Percentiles rank a stretch among this genome's conserved stretches.
These are phyloP conservation scores for Rhodosporidiobolus odoratus DNA, from an alignment of 768 basidiomycete genomes.

Conservation along the genomic window DNA sequence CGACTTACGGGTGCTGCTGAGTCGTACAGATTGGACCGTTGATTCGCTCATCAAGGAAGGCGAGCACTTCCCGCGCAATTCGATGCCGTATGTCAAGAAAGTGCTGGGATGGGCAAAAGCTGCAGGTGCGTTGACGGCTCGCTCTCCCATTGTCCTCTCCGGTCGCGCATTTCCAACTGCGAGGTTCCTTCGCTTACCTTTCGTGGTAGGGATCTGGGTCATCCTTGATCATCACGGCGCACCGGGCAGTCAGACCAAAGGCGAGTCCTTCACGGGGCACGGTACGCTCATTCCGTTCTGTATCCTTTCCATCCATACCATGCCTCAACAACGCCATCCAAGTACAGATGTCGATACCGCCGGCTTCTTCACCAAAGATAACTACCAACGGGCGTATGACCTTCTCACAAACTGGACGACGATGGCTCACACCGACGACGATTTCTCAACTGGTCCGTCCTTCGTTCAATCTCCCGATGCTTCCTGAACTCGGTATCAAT, in stretches of 20 bases:
- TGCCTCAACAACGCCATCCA: not conserved
- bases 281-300: not conserved
- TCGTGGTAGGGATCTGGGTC: slow-evolving; percentile 4
- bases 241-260: not conserved
- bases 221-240: slow-evolving; percentile 23
- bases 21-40: slow-evolving; percentile 17
- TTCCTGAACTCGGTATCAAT: no score
- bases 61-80: slow-evolving; percentile 11
- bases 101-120: slow-evolving; percentile 14
- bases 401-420: slow-evolving; percentile 20
- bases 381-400: slow-evolving; percentile 15
- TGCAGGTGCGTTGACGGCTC: not conserved
- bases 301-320: no score
- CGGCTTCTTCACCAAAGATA: not conserved
- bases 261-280: slow-evolving; percentile 12
- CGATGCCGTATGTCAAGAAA: slow-evolving; percentile 12
- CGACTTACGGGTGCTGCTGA: not conserved
- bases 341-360: not conserved
- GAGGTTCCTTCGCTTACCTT: no score
- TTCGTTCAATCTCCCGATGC: no score
- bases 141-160: not conserved
- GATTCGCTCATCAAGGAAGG: slow-evolving; percentile 10
- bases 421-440: not conserved
- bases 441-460: slow-evolving; percentile 2
- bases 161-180: not conserved